Evolutionary conservation across 2,329 filamentous ascomycete species (phyloP), one percentile per base, ranked within the genome.

Genomic region (Aspergillus aculeatinus): DNA sequence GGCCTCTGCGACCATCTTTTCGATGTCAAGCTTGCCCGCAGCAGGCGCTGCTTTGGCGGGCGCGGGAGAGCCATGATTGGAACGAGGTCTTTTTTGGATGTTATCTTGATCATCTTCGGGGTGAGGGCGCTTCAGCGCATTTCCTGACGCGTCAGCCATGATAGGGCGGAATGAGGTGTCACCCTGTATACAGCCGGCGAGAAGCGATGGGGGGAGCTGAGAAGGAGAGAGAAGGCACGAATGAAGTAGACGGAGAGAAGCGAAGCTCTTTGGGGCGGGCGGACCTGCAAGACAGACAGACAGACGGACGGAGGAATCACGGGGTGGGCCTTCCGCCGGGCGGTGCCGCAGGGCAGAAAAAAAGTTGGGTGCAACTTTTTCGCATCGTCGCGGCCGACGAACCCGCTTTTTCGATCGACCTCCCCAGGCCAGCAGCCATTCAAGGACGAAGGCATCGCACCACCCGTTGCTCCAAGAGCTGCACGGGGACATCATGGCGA

Each of bases 11-110:
- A 82, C 70, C 69, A 80, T 78, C 62, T 77, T 80, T 47, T 74
- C 76, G 58, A 82, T 77, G 62, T 82, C 80, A 50, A 76, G 70
- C 61, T 77, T 79, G 25, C 68, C 72, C 19, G 72, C 47, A 35
- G 69, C 61, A 39, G 70, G 58, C 21, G 69, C 72, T 57, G 73
- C 75, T 60, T 76, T 74, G 3, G 67, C 66, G 39, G 80, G 79
- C 58, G 71, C 67, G 48, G 80, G 79, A 27, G 80, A 82, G 59
- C 79, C 80, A 80, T 81, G 71, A 65, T 80, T 81, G 57, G 80
- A 82, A 57, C 80, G 78, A 59, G 78, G 73, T 68, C 76, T 76
- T 69, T 82, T 82, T 67, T 80, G 78, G 54, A 75, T 67, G 65
- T 77, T 76, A 61, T 71, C 68, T 56, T 73, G 75, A 67, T 80